A percentile compares a stretch with the other conserved stretches of the same genome.
phyloP scores from a whole-genome alignment of 176 grass and related monocot genomes.

The Otatea glauca region DNA sequence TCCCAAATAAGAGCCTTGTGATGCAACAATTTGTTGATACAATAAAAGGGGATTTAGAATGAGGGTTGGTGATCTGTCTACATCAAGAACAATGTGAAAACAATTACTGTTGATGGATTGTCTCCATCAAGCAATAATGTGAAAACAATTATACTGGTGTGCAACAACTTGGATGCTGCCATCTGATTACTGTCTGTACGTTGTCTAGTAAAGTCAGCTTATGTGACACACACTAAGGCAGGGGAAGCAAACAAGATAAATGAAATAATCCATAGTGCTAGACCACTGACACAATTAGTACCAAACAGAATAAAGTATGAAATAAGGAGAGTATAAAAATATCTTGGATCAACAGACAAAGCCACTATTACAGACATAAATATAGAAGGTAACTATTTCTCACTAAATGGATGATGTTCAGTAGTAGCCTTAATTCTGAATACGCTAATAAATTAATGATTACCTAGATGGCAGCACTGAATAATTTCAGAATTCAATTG shows the following conservation, averaged over 20 bases:
- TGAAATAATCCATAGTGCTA: conserved; percentile 30
- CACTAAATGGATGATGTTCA: conserved; percentile 4
- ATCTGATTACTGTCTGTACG: background rate
- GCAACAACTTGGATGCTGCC: conserved; percentile 38
- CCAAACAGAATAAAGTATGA: conserved; percentile 14
- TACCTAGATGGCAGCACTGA: conserved; percentile 31
- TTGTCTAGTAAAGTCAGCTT: conserved; percentile 46
- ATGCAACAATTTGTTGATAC: conserved; percentile 22
- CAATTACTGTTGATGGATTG: conserved; percentile 31
- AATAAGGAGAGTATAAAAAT: conserved; percentile 24
- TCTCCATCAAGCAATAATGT: conserved; percentile 43
- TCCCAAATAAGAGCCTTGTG: conserved; percentile 17
- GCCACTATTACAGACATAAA: conserved; percentile 30
- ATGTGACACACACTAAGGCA: conserved; percentile 45
- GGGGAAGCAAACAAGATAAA: conserved; percentile 39
- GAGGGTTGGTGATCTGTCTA: conserved; percentile 41
- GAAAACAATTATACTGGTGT: conserved; percentile 46
- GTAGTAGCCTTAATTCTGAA: conserved; percentile 28
- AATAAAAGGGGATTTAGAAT: conserved; percentile 35
- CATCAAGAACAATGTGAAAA: conserved; percentile 39
- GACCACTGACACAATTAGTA: conserved; percentile 22
- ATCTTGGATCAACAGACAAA: conserved; percentile 6
- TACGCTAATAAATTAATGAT: conserved; percentile 27
- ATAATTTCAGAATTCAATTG: too few species aligned
- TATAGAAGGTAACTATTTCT: conserved; percentile 12